phyloP scores from a whole-genome alignment of 805 yeast genomes.

The Zygotorulaspora chibaensis region DNA sequence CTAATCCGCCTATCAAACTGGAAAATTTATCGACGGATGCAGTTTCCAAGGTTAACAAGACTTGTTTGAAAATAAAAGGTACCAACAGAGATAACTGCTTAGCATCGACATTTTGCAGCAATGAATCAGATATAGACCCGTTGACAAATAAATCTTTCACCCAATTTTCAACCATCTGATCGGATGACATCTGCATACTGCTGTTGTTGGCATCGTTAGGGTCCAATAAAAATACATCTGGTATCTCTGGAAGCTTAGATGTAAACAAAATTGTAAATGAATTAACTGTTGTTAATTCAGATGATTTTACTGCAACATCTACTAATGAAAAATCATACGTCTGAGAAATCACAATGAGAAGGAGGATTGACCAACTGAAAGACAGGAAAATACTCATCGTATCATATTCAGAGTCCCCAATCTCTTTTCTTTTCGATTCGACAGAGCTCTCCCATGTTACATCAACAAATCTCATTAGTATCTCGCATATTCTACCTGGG shows the following conservation, averaged over 20 bases:
- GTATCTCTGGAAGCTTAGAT: slow-evolving; percentile 22
- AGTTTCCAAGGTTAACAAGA: slow-evolving; percentile 52
- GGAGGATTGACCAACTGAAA: slow-evolving; percentile 56
- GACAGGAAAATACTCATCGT: slow-evolving; percentile 66
- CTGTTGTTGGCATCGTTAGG: slow-evolving; percentile 25
- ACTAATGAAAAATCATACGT: slow-evolving; percentile 37
- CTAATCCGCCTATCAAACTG: slow-evolving; percentile 70
- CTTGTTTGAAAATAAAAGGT: slow-evolving; percentile 71
- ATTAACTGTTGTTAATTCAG: slow-evolving; percentile 16
- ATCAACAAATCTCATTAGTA: slow-evolving; percentile 52
- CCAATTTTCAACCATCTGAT: slow-evolving; percentile 60
- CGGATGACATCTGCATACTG: slow-evolving; percentile 24
- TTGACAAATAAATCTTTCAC: slow-evolving; percentile 73
- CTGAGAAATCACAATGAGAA: slow-evolving; percentile 40
- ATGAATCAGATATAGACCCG: slow-evolving; percentile 80
- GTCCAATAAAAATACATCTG: slow-evolving; percentile 26
- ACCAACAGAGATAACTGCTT: slow-evolving; percentile 65
- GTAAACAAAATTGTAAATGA: slow-evolving; percentile 35
- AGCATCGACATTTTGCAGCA: slow-evolving; percentile 61
- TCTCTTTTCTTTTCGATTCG: slow-evolving; percentile 11
- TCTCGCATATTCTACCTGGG: slow-evolving; percentile 41
- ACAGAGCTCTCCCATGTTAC: slow-evolving; percentile 31
- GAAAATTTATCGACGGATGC: slow-evolving; percentile 53
- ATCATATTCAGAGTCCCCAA: slow-evolving; percentile 43
- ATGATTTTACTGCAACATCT: slow-evolving; percentile 24